A percentile compares a stretch with the other conserved stretches of the same genome.
Conservation (phyloP, 306 rosid species). For the Cyclanthera cordifolia region DNA sequence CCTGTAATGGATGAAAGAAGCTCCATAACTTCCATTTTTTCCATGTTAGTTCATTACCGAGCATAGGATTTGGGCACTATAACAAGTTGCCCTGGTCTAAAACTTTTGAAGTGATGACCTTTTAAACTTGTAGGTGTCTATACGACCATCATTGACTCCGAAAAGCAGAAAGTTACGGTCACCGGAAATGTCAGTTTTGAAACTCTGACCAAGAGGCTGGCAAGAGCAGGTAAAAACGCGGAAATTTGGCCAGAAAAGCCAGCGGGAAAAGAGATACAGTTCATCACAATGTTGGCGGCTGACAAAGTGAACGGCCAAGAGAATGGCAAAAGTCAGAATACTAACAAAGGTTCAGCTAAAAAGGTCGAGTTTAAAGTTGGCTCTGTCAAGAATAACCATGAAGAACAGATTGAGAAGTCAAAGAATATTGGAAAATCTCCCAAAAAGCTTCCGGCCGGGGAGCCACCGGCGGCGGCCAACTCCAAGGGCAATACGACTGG, state of each 20-base stretch:
- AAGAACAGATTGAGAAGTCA: slow-evolving; percentile 19
- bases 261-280: slow-evolving; percentile 26
- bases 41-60: background rate
- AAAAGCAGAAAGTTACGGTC: slow-evolving; percentile 62
- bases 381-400: slow-evolving; percentile 8
- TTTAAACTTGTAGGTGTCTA: slow-evolving; percentile 46
- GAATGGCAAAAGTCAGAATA: slow-evolving; percentile 16
- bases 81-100: background rate
- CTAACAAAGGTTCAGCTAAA: slow-evolving; percentile 20
- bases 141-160: slow-evolving; percentile 46
- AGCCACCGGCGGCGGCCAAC: slow-evolving; percentile 10
- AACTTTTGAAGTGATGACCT: background rate
- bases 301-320: slow-evolving; percentile 24
- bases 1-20: background rate
- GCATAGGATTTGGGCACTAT: background rate
- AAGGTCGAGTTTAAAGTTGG: slow-evolving; percentile 22
- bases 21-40: background rate
- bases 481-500: slow-evolving; percentile 8
- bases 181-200: slow-evolving; percentile 51
- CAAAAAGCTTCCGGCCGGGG: slow-evolving; percentile 17
- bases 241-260: slow-evolving; percentile 59
- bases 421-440: slow-evolving; percentile 14
- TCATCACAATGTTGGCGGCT: slow-evolving; percentile 26
- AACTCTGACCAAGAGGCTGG: slow-evolving; percentile 46
- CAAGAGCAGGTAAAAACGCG: slow-evolving; percentile 56